Conservation (phyloP, 2,329 filamentous ascomycete species). For the Botryosphaeria agaves region DNA sequence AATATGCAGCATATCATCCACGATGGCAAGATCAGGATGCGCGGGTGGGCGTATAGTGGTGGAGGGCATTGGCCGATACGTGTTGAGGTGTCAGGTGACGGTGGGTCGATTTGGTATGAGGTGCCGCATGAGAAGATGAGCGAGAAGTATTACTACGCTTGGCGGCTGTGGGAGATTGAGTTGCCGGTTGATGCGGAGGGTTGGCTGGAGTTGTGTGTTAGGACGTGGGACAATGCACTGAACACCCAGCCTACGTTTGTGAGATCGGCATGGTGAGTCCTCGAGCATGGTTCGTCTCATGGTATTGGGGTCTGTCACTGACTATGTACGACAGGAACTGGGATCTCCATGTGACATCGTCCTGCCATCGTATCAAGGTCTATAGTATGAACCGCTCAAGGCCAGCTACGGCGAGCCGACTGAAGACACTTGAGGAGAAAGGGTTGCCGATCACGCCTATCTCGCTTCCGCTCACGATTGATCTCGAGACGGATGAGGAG, state of each 20-base stretch:
- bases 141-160: constrained; percentile 44
- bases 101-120: constrained; percentile 46
- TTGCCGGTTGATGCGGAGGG: constrained; percentile 37
- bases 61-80: constrained; percentile 33
- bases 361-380: constrained; percentile 40
- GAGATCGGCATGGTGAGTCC: constrained; percentile 21
- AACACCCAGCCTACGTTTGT: constrained; percentile 28
- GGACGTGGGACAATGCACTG: constrained; percentile 27
- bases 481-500: constrained; percentile 31
- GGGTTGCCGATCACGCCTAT: constrained; percentile 33
- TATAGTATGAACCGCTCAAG: constrained; percentile 43
- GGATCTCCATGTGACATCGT: constrained; percentile 47
- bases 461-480: constrained; percentile 34
- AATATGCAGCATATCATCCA: constrained; percentile 45
- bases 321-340: constrained; percentile 31
- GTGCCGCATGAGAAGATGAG: constrained; percentile 43
- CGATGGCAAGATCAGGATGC: constrained; percentile 37
- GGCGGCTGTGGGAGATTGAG: constrained; percentile 46
- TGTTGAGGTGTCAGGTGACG: constrained; percentile 46
- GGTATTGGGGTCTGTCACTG: background rate
- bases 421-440: constrained; percentile 33
- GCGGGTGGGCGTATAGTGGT: constrained; percentile 27
- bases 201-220: constrained; percentile 26
- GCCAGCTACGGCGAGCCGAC: constrained; percentile 28
- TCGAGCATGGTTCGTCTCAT: background rate